Evolutionary conservation across 805 yeast species (phyloP), one percentile per base, ranked within the genome.

Genomic region (Isabelozyma pseudorhagii): DNA sequence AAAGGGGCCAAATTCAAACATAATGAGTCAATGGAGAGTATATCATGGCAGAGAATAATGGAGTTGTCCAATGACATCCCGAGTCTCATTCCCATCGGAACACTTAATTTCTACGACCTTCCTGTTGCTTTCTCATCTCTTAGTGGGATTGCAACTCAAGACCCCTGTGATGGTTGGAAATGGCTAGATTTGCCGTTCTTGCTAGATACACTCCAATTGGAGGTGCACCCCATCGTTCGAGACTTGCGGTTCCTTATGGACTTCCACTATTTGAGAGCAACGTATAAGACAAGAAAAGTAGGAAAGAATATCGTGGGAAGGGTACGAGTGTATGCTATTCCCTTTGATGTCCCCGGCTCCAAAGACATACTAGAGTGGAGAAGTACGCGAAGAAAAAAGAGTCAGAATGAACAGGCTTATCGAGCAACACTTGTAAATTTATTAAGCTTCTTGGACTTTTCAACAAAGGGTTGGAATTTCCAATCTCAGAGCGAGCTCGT

Each of bases 101-200:
- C 76, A 0, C 55, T 85, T 1, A 71, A 68, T 54, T 65, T 79
- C 44, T 59, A 64, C 46, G 66, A 74, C 34, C 54, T 74, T 1
- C 87, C 87, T 0, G 50, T 64, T 1, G 54, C 68, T 3, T 66
- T 70, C 0, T 64, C 70, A 11, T 68, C 68, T 34, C 50, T 62
- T 25, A 58, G 63, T 3, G 79, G 78, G 0, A 34, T 68, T 0
- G 50, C 49, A 8, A 71, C 78, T 0, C 69, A 70, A 5, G 34
- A 46, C 18, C 40, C 14, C 14, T 31, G 18, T 10, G 78, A 69
- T 57, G 74, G 71, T 1, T 84, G 88, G 87, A 56, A 45, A 45
- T 83, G 87, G 88, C 63, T 81, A 13, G 83, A 81, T 52, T 67
- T 79, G 8, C 79, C 79, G 14, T 68, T 57, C 51, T 60, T 72